Percentiles rank a stretch among this genome's conserved stretches.
Conservation (phyloP, 2,329 filamentous ascomycete species). For the Boeremia lycopersici region DNA sequence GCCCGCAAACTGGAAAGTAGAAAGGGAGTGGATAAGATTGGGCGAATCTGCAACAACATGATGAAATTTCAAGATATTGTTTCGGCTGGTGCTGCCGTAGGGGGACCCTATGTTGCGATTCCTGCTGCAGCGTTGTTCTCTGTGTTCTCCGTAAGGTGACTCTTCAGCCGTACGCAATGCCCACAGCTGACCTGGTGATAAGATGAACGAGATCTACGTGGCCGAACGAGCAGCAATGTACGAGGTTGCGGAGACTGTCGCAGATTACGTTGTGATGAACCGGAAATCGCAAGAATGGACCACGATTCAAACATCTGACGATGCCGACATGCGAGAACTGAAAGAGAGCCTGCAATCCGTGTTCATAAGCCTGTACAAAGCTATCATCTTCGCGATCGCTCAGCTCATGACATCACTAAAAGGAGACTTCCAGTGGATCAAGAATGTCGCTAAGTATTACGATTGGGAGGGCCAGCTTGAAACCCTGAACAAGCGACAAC, state of each 20-base stretch:
- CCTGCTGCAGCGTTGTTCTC: slow-evolving; percentile 24
- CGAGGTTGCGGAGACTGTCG: slow-evolving; percentile 18
- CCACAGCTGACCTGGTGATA: neutral
- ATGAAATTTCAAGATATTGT: slow-evolving; percentile 21
- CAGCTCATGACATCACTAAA: slow-evolving; percentile 22
- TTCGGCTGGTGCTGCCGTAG: slow-evolving; percentile 19
- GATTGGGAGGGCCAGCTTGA: slow-evolving; percentile 25
- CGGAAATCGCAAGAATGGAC: slow-evolving; percentile 17
- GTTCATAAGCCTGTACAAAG: slow-evolving; percentile 23
- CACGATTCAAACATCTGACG: slow-evolving; percentile 10
- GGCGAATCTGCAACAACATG: slow-evolving; percentile 19
- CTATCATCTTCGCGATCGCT: slow-evolving; percentile 19
- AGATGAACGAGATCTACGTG: slow-evolving; percentile 23
- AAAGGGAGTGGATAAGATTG: slow-evolving; percentile 15
- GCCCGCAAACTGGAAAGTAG: slow-evolving; percentile 11
- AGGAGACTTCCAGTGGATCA: slow-evolving; percentile 20
- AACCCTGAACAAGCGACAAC: slow-evolving; percentile 15
- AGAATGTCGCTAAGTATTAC: slow-evolving; percentile 21
- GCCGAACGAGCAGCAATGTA: slow-evolving; percentile 20
- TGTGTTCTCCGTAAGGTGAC: slow-evolving; percentile 20
- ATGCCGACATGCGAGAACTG: slow-evolving; percentile 18
- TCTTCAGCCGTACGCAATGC: too few species aligned
- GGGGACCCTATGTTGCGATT: slow-evolving; percentile 25
- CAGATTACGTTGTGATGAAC: slow-evolving; percentile 21
- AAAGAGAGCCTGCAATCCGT: slow-evolving; percentile 19